Evolutionary conservation across 805 yeast genomes (phyloP), one percentile per base, ranked within the genome.

Genomic region (Metschnikowia continentalis): DNA sequence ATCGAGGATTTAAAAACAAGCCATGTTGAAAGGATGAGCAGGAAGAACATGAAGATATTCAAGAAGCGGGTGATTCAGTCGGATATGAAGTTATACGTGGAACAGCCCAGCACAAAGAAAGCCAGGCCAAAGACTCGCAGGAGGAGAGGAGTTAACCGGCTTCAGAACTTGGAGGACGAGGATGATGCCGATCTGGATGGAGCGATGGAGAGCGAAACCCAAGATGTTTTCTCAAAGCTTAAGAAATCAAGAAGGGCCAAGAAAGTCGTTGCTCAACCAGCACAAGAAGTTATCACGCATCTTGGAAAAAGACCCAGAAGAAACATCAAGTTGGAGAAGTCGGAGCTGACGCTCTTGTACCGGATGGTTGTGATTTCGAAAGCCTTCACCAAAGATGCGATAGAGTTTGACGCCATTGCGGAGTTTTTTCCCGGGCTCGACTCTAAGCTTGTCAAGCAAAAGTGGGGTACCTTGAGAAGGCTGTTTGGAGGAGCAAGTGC

Each of bases 401-500:
- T 88, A 36, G 83, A 82, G 52, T 90, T 95, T 86, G 76, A 75
- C 0, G 66, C 74, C 35, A 82, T 90, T 6, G 74, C 85, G 0
- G 61, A 60, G 0, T 63, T 80, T 5, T 78, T 87, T 43, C 73
- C 68, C 5, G 76, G 65, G 15, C 61, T 69, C 33, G 66, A 62
- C 26, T 68, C 78, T 1, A 79, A 75, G 7, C 70, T 75, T 10
- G 67, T 85, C 26, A 77, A 76, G 54, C 79, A 80, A 46, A 83
- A 80, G 52, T 91, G 97, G 97, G 81, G 86, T 1, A 72, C 79
- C 17, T 75, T 87, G 7, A 75, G 88, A 40, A 78, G 80, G 38
- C 70, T 62, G 62, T 60, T 72, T 58, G 75, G 78, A 53, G 77
- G 78, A 7, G 54, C 65, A 3, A 60, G 59, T 7, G 80, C 84